Percentiles rank a stretch among this genome's conserved stretches.
Conservation (phyloP, 1,284 basidiomycete genomes). For the Golubevia sp. region DNA sequence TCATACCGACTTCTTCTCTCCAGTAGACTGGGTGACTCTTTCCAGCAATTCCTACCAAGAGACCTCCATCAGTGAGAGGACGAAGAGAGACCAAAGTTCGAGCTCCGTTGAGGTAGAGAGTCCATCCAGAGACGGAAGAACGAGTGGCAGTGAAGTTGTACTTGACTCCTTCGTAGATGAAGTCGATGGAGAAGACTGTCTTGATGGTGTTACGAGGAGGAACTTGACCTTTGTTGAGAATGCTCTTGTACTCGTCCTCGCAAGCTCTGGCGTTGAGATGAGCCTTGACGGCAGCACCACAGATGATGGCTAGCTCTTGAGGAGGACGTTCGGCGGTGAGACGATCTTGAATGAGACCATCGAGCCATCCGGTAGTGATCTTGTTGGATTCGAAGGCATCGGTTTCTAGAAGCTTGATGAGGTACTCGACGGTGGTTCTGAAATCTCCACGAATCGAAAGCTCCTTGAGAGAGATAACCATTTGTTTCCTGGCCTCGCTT, state of each 20-base stretch:
- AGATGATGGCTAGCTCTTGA: constrained; percentile 86
- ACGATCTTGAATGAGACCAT: constrained; percentile 90
- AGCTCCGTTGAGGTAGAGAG: constrained; percentile 93
- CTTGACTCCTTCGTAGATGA: constrained; percentile 90
- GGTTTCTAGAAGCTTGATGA: constrained; percentile 95
- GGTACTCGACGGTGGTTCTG: constrained; percentile 90
- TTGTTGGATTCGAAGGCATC: constrained; percentile 96
- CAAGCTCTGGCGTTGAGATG: constrained; percentile 87
- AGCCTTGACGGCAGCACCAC: constrained; percentile 91
- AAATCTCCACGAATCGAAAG: constrained; percentile 98
- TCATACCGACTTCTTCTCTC: constrained; percentile 86
- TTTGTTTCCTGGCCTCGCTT: constrained; percentile 93
- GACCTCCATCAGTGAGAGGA: constrained; percentile 89
- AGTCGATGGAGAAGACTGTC: constrained; percentile 93
- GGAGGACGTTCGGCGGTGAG: constrained; percentile 97
- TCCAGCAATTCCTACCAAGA: constrained; percentile 87
- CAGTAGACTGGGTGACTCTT: constrained; percentile 98
- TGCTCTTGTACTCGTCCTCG: constrained; percentile 89
- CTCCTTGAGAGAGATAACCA: constrained; percentile 99
- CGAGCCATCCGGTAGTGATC: constrained; percentile 98
- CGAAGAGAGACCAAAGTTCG: constrained; percentile 63
- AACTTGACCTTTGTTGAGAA: constrained; percentile 97
- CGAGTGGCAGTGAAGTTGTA: constrained; percentile 96
- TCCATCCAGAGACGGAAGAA: constrained; percentile 85
- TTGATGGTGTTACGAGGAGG: constrained; percentile 91